Base-by-base conservation (phyloP, 1,284 basidiomycete species). In the Ceratobasidium sp. region DNA sequence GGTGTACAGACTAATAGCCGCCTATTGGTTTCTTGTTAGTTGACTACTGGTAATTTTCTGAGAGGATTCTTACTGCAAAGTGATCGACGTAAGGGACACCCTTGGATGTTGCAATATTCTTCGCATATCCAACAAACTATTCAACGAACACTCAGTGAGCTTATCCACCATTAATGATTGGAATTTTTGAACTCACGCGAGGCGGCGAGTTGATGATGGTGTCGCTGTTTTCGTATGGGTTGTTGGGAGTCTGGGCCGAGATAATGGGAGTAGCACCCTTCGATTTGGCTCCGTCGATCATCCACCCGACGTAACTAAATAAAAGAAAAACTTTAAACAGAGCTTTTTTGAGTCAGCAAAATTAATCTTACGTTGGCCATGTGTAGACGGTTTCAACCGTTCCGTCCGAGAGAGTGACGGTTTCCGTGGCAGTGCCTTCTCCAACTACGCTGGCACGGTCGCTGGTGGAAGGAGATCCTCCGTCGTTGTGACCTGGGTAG, bases 181-280 rank as follows among this genome's bases (percentile, higher is more conserved):
- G 6, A 0, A 13, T 41, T n/a, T n/a, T n/a, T 16, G 26, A 44
- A 44, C 47, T 30, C 70, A 75, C 74, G 13, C 85, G 81, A 28
- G 81, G 79, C 30, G 81, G 80, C 18, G 82, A 78, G 38, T 77
- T 75, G 14, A 64, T 77, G 49, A 85, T 82, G 32, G 78, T 77
- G 49, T 77, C 79, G 62, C 80, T 62, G 67, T 75, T 79, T 14
- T 80, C 77, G 83, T 84, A 86, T 32, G 81, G 81, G 76, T 87
- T 84, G 76, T 83, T 79, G 2, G 85, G 85, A 3, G 85, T 87
- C 75, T 85, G 83, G n/a, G 83, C 82, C 21, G 84, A 84, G 32
- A 86, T 79, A 73, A 87, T 85, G 32, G 82, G 81, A 38, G 81
- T 83, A 32, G 82, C 84, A 18, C 85, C 85, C 77, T 86, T 86